phyloP scores from a whole-genome alignment of 2,329 filamentous ascomycete species.

The Microsporum canis region DNA sequence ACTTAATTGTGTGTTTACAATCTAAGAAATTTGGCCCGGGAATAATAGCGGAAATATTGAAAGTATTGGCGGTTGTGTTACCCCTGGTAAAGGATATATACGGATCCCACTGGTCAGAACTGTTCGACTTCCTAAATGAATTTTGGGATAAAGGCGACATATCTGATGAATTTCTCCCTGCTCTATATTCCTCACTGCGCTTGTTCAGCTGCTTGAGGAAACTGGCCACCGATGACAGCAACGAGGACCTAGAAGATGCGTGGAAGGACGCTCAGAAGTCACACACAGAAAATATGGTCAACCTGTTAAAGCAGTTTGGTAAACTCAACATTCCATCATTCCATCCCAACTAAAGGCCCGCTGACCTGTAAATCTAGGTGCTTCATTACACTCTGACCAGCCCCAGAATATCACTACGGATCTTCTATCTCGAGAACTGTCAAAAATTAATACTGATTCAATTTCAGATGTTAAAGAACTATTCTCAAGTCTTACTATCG shows the following conservation, averaged over 20 bases:
- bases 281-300: slow-evolving; percentile 47
- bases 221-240: slow-evolving; percentile 49
- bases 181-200: slow-evolving; percentile 61
- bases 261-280: slow-evolving; percentile 49
- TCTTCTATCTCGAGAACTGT: slow-evolving; percentile 58
- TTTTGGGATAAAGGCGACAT: slow-evolving; percentile 45
- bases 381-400: slow-evolving; percentile 46
- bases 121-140: slow-evolving; percentile 47
- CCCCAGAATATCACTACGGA: slow-evolving; percentile 66
- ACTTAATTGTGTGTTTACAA: slow-evolving; percentile 61
- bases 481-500: slow-evolving; percentile 64
- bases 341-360: not conserved
- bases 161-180: slow-evolving; percentile 46
- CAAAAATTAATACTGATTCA: slow-evolving; percentile 50
- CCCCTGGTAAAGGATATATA: slow-evolving; percentile 72
- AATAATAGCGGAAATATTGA: slow-evolving; percentile 31
- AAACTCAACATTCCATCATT: slow-evolving; percentile 11
- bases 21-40: slow-evolving; percentile 41
- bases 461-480: slow-evolving; percentile 56
- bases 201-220: slow-evolving; percentile 53
- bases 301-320: slow-evolving; percentile 32
- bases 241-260: slow-evolving; percentile 74
- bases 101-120: slow-evolving; percentile 71
- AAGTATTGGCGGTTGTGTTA: slow-evolving; percentile 46
- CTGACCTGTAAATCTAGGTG: slow-evolving; percentile 24